These are phyloP conservation scores for Moricandia arvensis DNA, from an alignment of 345 rosid genomes.

Conservation along the genomic window DNA sequence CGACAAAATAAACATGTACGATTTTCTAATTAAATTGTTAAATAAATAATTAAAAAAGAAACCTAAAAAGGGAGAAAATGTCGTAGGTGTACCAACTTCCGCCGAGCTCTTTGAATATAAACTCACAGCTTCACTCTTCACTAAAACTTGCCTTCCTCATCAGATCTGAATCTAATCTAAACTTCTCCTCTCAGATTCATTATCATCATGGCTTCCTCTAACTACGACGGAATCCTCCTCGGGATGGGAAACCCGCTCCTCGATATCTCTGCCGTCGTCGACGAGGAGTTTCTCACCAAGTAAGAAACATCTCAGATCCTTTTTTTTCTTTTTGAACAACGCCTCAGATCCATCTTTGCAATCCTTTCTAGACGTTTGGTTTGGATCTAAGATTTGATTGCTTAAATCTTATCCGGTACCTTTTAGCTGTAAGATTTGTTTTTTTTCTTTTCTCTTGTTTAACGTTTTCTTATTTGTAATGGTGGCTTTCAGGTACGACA, in stretches of 20 bases:
- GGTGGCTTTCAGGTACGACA: conserved; percentile 58
- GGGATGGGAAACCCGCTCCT: conserved; percentile 98
- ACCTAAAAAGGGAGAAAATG: not conserved
- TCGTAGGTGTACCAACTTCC: conserved; percentile 32
- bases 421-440: not conserved
- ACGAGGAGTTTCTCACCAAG: conserved; percentile 73
- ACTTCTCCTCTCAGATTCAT: conserved; percentile 6
- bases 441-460: not conserved
- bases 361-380: not conserved
- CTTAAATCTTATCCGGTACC: not conserved
- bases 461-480: not conserved
- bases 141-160: not conserved
- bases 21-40: too few species aligned
- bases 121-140: not conserved
- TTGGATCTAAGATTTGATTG: not conserved
- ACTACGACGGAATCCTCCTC: conserved; percentile 56
- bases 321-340: too few species aligned
- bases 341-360: too few species aligned
- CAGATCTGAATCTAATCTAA: conserved; percentile 34
- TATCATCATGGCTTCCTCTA: conserved; percentile 15
- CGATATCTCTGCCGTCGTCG: conserved; percentile 91
- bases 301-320: conserved; percentile 13
- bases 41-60: too few species aligned
- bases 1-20: not conserved
- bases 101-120: not conserved